Conservation (phyloP, 352 stramenopile genomes). For the Pilasporangium apinafurcum region DNA sequence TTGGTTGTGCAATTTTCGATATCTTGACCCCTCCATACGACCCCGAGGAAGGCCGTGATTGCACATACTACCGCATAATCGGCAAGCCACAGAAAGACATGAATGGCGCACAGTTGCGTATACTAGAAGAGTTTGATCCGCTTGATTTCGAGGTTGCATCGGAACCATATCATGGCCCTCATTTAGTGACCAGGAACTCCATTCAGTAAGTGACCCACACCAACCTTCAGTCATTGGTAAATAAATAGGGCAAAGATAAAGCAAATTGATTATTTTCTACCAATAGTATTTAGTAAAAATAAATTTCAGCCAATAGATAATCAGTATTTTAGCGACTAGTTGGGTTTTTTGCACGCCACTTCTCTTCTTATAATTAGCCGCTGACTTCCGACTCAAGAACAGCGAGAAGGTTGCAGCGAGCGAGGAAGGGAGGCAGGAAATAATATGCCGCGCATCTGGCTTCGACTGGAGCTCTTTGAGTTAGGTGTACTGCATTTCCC, state of each 20-base stretch:
- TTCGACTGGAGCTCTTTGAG: conserved; percentile 84
- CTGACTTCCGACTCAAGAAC: no score
- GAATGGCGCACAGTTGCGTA: conserved; percentile 4
- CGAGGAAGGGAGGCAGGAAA: no score
- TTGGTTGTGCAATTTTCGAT: conserved; percentile 81
- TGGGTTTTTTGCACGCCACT: no score
- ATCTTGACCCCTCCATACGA: conserved; percentile 85
- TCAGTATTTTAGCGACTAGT: no score
- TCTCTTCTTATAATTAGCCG: no score
- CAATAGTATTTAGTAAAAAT: no score
- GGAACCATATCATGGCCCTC: conserved; percentile 41
- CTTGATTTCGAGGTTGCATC: conserved; percentile 46
- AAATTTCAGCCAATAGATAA: no score
- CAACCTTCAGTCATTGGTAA: no score
- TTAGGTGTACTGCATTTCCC: conserved; percentile 68
- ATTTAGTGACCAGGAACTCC: conserved; percentile 5
- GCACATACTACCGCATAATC: conserved; percentile 65
- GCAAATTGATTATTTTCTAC: no score
- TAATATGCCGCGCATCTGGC: conserved; percentile 63
- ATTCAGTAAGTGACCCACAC: no score
- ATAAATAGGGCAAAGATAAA: no score
- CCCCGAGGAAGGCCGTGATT: conserved; percentile 50
- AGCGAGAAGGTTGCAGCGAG: no score
- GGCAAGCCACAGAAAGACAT: conserved; percentile 11
- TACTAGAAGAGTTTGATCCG: conserved; percentile 46